Base-by-base conservation (phyloP, 2,329 filamentous ascomycete genomes). In the Fusarium oxysporum region DNA sequence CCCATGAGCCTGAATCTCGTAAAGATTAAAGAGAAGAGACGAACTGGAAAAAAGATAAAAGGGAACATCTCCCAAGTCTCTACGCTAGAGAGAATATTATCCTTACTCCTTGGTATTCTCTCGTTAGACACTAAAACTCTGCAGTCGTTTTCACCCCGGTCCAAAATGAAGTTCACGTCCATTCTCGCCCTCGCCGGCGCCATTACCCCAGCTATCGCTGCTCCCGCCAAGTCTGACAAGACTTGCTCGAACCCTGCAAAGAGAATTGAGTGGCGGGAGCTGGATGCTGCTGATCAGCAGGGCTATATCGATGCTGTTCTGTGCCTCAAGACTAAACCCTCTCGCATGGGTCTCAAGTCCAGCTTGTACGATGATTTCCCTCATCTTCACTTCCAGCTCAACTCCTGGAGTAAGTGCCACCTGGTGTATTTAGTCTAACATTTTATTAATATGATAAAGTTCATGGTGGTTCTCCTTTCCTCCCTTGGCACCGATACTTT, bases 401-500 rank as follows among this genome's bases (percentile, higher is more conserved):
- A 66, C 4, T 10, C 4, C 0, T 66, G 43, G 30, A 66, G 63
- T 50, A 14, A 44, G 63, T 65, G 2, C 4, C 0, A 4, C 3
- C 4, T 13, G 1, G 5, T 3, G 3, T 12, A n/a, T 32, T 0
- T 8, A n/a, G 10, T 4, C 10, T 48, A 8, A 4, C 1, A 4
- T n/a, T 1, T n/a, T n/a, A 6, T 2, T 48, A 4, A 48, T n/a
- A 6, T 0, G 1, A 12, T 9, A 6, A 0, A 68, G 65, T 68
- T 0, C 62, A 67, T 2, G 54, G 63, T 1, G 64, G 44, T 0
- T 28, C 64, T 28, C 53, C 64, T 14, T 68, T 68, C 35, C 65
- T 68, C 9, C 65, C 65, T 3, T 68, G 63, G 65, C 63, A 68
- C 37, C 33, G 65, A 5, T 68, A 68, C 8, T 68, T 68, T 1